phyloP scores from a whole-genome alignment of 176 grass and related monocot genomes.

The Calamus simplicifolius region DNA sequence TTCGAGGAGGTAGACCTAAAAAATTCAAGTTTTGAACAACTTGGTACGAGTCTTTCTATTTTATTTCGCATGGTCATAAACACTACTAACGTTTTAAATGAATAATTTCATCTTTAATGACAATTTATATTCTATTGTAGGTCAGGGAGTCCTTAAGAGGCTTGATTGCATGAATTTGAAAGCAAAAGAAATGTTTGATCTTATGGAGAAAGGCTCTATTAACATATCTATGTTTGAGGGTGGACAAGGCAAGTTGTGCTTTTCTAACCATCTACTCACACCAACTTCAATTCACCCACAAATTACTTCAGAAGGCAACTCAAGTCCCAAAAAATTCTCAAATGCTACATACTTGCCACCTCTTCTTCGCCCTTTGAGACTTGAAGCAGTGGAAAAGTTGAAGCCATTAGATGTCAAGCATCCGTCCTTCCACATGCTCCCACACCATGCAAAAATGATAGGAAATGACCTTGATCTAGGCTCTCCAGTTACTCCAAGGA shows the following conservation, averaged over 20 bases:
- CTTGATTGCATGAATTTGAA: constrained; percentile 27
- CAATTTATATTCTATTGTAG: constrained; percentile 17
- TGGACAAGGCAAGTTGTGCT: constrained; percentile 6
- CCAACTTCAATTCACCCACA: constrained; percentile 8
- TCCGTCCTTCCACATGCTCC: constrained; percentile 10
- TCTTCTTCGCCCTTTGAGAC: constrained; percentile 20
- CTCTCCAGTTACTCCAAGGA: neutral
- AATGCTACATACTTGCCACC: constrained; percentile 23
- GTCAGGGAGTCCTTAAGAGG: constrained; percentile 14
- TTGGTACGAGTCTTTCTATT: constrained; percentile 22
- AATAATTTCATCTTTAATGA: neutral
- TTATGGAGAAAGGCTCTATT: constrained; percentile 14
- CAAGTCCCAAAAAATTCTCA: constrained; percentile 11
- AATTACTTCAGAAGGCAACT: neutral
- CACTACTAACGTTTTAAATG: neutral
- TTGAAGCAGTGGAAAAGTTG: constrained; percentile 17
- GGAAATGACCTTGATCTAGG: neutral
- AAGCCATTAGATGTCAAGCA: constrained; percentile 5
- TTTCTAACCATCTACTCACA: neutral
- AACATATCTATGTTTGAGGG: constrained; percentile 3
- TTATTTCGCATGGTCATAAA: neutral
- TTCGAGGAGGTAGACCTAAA: constrained; percentile 17
- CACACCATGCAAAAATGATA: neutral
- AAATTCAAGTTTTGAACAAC: constrained; percentile 20
- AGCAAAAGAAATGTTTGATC: constrained; percentile 26